Evolutionary conservation across 2,329 filamentous ascomycete genomes (phyloP).

Genomic region (Pseudogymnoascus sp.): DNA sequence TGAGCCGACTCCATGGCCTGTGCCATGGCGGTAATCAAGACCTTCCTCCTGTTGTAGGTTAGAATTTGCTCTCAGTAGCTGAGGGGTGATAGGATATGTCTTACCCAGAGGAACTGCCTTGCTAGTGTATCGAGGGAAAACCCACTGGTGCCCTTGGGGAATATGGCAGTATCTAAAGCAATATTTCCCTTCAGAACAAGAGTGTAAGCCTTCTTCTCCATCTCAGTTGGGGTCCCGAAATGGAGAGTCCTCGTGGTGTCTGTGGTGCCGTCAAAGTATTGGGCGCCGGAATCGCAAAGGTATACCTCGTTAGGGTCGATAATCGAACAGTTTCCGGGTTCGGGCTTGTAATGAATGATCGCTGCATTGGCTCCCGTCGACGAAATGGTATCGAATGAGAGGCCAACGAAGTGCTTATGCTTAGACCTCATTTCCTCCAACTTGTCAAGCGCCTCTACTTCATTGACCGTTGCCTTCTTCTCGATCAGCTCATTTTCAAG

Average conservation of each 20-base stretch:
- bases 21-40: slow-evolving; percentile 91
- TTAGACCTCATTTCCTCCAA: slow-evolving; percentile 65
- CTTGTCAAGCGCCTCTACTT: slow-evolving; percentile 87
- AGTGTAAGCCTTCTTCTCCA: slow-evolving; percentile 85
- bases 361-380: slow-evolving; percentile 79
- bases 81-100: slow-evolving; percentile 17
- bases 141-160: slow-evolving; percentile 90
- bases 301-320: slow-evolving; percentile 85
- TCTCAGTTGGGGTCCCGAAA: slow-evolving; percentile 73
- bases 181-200: slow-evolving; percentile 93
- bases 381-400: slow-evolving; percentile 94
- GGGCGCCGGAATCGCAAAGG: slow-evolving; percentile 94
- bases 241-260: slow-evolving; percentile 92
- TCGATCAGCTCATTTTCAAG: slow-evolving; percentile 77
- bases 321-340: slow-evolving; percentile 68
- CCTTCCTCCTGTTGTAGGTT: slow-evolving; percentile 49
- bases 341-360: slow-evolving; percentile 91
- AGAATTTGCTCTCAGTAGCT: slow-evolving; percentile 2
- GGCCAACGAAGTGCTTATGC: slow-evolving; percentile 69
- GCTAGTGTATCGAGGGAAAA: slow-evolving; percentile 85
- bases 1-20: slow-evolving; percentile 89
- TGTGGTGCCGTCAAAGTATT: slow-evolving; percentile 91
- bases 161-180: slow-evolving; percentile 73
- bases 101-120: slow-evolving; percentile 83
- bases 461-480: slow-evolving; percentile 68